A percentile compares a stretch with the other conserved stretches of the same genome.
Evolutionary conservation across 2,329 filamentous ascomycete species (phyloP).

Genomic region (Pseudovirgaria hyperparasitica): DNA sequence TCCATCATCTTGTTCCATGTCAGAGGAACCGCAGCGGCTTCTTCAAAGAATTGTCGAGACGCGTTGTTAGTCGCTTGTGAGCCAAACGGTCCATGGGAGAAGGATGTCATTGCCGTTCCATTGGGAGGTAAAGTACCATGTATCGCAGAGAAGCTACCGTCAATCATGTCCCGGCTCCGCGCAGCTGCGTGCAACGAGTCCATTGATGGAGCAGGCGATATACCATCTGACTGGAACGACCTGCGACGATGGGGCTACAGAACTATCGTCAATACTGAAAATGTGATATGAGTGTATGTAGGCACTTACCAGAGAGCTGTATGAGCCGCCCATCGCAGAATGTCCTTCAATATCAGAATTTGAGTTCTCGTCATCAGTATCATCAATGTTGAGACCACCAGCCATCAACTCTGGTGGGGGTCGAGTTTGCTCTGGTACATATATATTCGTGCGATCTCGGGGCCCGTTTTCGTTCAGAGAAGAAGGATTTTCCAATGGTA

Average conservation of each 20-base stretch:
- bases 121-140: slow-evolving; percentile 33
- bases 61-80: slow-evolving; percentile 31
- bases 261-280: slow-evolving; percentile 10
- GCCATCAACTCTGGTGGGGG: slow-evolving; percentile 88
- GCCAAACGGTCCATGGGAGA: slow-evolving; percentile 36
- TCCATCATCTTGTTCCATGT: slow-evolving; percentile 85
- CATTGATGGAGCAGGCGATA: slow-evolving; percentile 83
- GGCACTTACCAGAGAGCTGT: slow-evolving; percentile 53
- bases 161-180: slow-evolving; percentile 32
- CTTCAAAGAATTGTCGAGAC: slow-evolving; percentile 80
- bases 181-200: slow-evolving; percentile 70
- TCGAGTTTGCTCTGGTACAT: slow-evolving; percentile 77
- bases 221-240: slow-evolving; percentile 52
- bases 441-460: slow-evolving; percentile 75
- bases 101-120: slow-evolving; percentile 41
- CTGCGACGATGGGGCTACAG: slow-evolving; percentile 37
- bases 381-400: slow-evolving; percentile 67
- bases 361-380: slow-evolving; percentile 83
- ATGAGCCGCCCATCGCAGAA: slow-evolving; percentile 55
- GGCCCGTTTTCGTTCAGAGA: slow-evolving; percentile 73
- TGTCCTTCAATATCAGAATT: slow-evolving; percentile 70
- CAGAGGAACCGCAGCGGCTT: slow-evolving; percentile 64
- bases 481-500: slow-evolving; percentile 82
- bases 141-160: slow-evolving; percentile 33
- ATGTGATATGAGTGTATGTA: slow-evolving; percentile 2